A percentile compares a stretch with the other conserved stretches of the same genome.
phyloP scores from a whole-genome alignment of 805 yeast species.

The Monosporozyma siamensis region DNA sequence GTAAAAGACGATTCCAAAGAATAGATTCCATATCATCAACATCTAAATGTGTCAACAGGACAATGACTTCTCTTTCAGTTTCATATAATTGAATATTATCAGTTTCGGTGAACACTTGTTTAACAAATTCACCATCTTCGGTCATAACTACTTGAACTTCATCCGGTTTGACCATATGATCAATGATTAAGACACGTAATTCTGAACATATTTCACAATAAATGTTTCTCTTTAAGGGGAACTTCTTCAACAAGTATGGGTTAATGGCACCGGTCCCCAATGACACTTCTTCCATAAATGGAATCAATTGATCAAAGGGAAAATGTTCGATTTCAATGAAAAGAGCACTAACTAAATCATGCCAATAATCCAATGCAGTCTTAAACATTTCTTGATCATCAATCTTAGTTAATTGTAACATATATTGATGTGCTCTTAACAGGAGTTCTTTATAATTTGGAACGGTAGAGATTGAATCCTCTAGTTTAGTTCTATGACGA shows the following conservation, averaged over 20 bases:
- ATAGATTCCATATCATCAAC: slow-evolving; percentile 85
- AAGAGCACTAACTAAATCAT: slow-evolving; percentile 63
- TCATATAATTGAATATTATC: slow-evolving; percentile 91
- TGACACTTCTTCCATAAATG: slow-evolving; percentile 37
- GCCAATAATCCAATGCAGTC: slow-evolving; percentile 92
- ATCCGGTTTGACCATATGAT: slow-evolving; percentile 95
- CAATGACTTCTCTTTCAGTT: slow-evolving; percentile 87
- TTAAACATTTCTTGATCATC: slow-evolving; percentile 93
- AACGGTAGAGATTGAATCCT: slow-evolving; percentile 21
- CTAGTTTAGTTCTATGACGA: slow-evolving; percentile 57
- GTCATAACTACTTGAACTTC: slow-evolving; percentile 92
- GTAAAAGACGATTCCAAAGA: slow-evolving; percentile 73
- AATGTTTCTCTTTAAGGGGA: slow-evolving; percentile 75
- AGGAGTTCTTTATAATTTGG: slow-evolving; percentile 46
- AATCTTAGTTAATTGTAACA: slow-evolving; percentile 73
- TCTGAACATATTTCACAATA: slow-evolving; percentile 69
- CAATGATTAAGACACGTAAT: slow-evolving; percentile 78
- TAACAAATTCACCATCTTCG: slow-evolving; percentile 95
- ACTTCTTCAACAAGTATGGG: slow-evolving; percentile 61
- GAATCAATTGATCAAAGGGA: slow-evolving; percentile 37
- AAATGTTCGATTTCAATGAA: slow-evolving; percentile 76
- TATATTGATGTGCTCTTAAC: slow-evolving; percentile 62
- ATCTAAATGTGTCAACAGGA: slow-evolving; percentile 87
- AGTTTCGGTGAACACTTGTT: slow-evolving; percentile 89
- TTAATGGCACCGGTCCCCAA: slow-evolving; percentile 73